Conservation (phyloP, 306 rosid genomes). For the Prunus dulcis region DNA sequence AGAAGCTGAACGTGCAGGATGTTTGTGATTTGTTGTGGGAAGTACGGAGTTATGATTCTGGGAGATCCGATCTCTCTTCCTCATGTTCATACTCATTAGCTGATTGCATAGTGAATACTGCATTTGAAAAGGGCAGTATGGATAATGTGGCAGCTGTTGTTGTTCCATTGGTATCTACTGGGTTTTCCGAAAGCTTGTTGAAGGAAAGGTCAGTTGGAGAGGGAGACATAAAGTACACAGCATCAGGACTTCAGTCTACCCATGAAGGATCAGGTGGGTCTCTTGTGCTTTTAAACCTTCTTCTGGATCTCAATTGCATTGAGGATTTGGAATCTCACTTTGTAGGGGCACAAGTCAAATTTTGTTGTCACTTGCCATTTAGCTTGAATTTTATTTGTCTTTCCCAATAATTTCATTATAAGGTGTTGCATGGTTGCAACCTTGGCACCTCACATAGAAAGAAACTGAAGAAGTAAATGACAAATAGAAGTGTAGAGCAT, state of each 20-base stretch:
- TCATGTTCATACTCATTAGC: slow-evolving; percentile 74
- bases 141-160: slow-evolving; percentile 88
- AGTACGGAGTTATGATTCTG: slow-evolving; percentile 33
- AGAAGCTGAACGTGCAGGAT: slow-evolving; percentile 77
- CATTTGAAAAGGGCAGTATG: slow-evolving; percentile 76
- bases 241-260: slow-evolving; percentile 34
- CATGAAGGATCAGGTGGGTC: slow-evolving; percentile 51
- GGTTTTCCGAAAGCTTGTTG: slow-evolving; percentile 29
- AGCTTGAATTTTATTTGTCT: background rate
- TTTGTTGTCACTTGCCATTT: background rate
- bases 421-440: background rate
- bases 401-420: background rate
- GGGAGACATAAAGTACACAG: slow-evolving; percentile 34
- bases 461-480: background rate
- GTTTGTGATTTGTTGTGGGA: slow-evolving; percentile 96
- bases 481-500: background rate
- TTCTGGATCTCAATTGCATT: background rate
- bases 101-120: slow-evolving; percentile 66
- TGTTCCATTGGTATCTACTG: slow-evolving; percentile 64
- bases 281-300: slow-evolving; percentile 21
- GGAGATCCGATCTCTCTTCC: slow-evolving; percentile 46
- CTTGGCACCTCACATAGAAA: background rate
- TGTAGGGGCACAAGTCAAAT: background rate
- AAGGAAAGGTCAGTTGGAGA: slow-evolving; percentile 43
- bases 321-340: background rate